Evolutionary conservation across 257 asterid species (phyloP), one percentile per base, ranked within the genome.

Genomic region (Paulownia fortunei): DNA sequence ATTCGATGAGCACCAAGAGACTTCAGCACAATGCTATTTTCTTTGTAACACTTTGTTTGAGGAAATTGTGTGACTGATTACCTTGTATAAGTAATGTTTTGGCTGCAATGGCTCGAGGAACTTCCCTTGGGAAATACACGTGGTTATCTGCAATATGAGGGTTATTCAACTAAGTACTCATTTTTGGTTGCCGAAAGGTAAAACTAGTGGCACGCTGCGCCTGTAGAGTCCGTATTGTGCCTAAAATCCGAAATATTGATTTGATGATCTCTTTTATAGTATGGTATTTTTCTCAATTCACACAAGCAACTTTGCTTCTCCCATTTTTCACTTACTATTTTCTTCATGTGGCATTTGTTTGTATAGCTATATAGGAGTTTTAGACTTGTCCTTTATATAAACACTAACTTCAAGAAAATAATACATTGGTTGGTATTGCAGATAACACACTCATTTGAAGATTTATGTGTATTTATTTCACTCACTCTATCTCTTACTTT

Each of bases 401-500:
- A 24, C 10, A 36, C 63, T 27, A 46, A 63, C 27, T 62, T 42
- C 51, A 26, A 42, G 59, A 46, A 37, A 51, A 74, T 44, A 56
- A 69, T 36, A 46, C 49, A 23, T 32, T 37, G 30, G 72, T 69
- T 37, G 26, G 41, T 71, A 49, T 58, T 82, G 67, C 30, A 49
- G 69, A 26, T 36, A 18, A 21, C 72, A 2, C 37, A 46, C 24
- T 74, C 3, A 46, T 71, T 55, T 65, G 47, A 79, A 56, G 56
- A 6, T 68, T 69, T 77, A 5, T 72, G 12, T 58, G 0, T 67
- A 19, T 69, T 34, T 63, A 12, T 69, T 66, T 76, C 8, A 61
- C 81, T 84, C 42, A 71, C 15, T 44, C 42, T 62, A 32, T 76
- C 55, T 78, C 41, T 74, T 77, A 46, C 26, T 72, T 81, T 77